Evolutionary conservation across 2,329 filamentous ascomycete genomes (phyloP).

Genomic region (Chalaropsis ovoidea): DNA sequence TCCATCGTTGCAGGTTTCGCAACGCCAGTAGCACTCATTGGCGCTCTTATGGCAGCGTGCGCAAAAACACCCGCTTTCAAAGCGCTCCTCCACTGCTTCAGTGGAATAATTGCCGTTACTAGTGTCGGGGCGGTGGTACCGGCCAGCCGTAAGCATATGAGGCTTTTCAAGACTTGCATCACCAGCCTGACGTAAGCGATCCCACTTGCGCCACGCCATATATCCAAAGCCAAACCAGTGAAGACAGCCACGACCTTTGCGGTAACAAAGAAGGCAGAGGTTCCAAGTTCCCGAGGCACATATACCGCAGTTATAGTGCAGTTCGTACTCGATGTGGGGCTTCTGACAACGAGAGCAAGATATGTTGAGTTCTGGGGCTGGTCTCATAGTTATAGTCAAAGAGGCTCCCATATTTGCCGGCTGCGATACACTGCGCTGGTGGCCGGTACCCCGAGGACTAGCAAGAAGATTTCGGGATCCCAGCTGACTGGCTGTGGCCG

Average conservation of each 20-base stretch:
- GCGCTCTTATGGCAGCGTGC: slow-evolving; percentile 61
- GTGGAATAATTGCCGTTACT: slow-evolving; percentile 36
- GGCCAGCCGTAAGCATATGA: slow-evolving; percentile 49
- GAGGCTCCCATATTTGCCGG: not conserved
- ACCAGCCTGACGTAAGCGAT: slow-evolving; percentile 36
- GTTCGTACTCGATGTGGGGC: slow-evolving; percentile 66
- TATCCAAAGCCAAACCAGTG: slow-evolving; percentile 85
- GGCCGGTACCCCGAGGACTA: not conserved
- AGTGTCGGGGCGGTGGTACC: slow-evolving; percentile 41
- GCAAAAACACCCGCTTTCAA: slow-evolving; percentile 79
- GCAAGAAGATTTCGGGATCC: not conserved
- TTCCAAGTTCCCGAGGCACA: slow-evolving; percentile 66
- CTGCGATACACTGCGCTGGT: slow-evolving; percentile 17
- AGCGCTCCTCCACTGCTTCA: slow-evolving; percentile 55
- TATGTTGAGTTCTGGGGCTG: slow-evolving; percentile 54
- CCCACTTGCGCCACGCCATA: slow-evolving; percentile 58
- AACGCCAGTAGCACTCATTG: slow-evolving; percentile 84
- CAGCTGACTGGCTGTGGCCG: not conserved
- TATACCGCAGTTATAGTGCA: slow-evolving; percentile 71
- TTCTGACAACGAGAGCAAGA: slow-evolving; percentile 61
- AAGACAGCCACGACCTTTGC: slow-evolving; percentile 62
- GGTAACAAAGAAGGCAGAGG: slow-evolving; percentile 73
- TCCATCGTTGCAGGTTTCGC: slow-evolving; percentile 74
- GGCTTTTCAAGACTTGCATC: slow-evolving; percentile 39
- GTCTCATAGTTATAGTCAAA: not conserved